These are phyloP conservation scores for Capsella rubella DNA, from an alignment of 441 rosid species.

Conservation along the genomic window DNA sequence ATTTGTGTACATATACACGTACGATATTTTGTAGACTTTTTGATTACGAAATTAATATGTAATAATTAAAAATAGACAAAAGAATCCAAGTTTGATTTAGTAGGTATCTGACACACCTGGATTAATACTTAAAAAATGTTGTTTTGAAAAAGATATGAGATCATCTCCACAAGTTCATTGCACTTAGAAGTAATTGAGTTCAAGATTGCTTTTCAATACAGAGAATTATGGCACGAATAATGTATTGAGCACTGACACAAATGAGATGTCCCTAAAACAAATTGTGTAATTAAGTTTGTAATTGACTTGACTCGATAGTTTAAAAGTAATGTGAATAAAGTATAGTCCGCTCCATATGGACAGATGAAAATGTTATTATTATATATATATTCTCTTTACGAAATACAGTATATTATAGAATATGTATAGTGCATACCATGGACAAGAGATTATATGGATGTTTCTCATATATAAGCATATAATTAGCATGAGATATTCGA, in stretches of 20 bases:
- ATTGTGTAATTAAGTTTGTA: conserved; percentile 7
- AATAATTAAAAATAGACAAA: conserved; percentile 1
- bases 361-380: conserved; percentile 10
- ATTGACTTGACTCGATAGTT: conserved; percentile 6
- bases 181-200: conserved; percentile 28
- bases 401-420: not conserved
- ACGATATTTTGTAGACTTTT: not conserved
- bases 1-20: conserved; percentile 33
- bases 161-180: conserved; percentile 37
- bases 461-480: not conserved
- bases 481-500: not conserved
- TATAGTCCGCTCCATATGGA: not conserved
- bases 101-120: conserved; percentile 41
- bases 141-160: conserved; percentile 18
- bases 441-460: too few species aligned
- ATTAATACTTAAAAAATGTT: not conserved
- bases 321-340: not conserved
- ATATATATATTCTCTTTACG: conserved; percentile 1
- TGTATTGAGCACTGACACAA: conserved; percentile 36
- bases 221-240: conserved; percentile 37
- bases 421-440: not conserved
- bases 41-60: conserved; percentile 6
- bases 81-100: conserved; percentile 38
- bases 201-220: conserved; percentile 32
- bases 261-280: conserved; percentile 38